These are phyloP conservation scores for Monosiga brevicollis DNA, from an alignment of 78 protist species.

Conservation along the genomic window DNA sequence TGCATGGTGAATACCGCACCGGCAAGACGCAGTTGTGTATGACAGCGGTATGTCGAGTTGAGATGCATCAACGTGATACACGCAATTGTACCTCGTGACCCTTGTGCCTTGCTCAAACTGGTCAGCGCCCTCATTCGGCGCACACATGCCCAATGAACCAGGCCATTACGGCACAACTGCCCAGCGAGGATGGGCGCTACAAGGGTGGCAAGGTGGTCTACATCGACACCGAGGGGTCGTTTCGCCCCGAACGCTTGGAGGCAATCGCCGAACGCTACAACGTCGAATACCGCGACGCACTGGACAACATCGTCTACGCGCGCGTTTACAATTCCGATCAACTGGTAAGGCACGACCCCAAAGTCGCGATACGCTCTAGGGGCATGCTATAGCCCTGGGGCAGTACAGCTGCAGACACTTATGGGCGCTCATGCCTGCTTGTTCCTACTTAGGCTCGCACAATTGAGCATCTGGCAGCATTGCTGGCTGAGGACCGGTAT, in stretches of 20 bases:
- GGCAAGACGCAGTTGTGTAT: slow-evolving; percentile 95
- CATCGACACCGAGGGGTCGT: slow-evolving; percentile 98
- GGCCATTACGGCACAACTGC: slow-evolving; percentile 80
- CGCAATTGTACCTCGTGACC: neutral
- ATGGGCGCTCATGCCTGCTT: neutral
- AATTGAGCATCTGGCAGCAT: neutral
- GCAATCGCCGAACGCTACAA: slow-evolving; percentile 85
- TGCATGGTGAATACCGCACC: slow-evolving; percentile 81
- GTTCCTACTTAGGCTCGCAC: neutral
- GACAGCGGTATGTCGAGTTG: neutral
- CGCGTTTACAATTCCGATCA: slow-evolving; percentile 79
- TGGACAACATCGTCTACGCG: slow-evolving; percentile 93
- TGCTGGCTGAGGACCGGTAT: neutral
- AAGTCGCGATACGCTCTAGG: slow-evolving; percentile 23
- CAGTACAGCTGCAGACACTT: neutral
- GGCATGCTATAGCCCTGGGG: neutral
- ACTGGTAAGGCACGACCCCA: too few species aligned
- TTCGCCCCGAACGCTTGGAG: slow-evolving; percentile 79
- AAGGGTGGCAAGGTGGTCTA: slow-evolving; percentile 95
- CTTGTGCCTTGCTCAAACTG: neutral
- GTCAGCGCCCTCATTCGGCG: neutral
- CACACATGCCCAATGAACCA: slow-evolving; percentile 33
- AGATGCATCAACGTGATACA: neutral
- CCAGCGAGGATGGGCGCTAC: slow-evolving; percentile 67
- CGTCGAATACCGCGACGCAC: slow-evolving; percentile 71